These are phyloP conservation scores for Inonotus obliquus DNA, from an alignment of 1,284 basidiomycete species.

Conservation along the genomic window DNA sequence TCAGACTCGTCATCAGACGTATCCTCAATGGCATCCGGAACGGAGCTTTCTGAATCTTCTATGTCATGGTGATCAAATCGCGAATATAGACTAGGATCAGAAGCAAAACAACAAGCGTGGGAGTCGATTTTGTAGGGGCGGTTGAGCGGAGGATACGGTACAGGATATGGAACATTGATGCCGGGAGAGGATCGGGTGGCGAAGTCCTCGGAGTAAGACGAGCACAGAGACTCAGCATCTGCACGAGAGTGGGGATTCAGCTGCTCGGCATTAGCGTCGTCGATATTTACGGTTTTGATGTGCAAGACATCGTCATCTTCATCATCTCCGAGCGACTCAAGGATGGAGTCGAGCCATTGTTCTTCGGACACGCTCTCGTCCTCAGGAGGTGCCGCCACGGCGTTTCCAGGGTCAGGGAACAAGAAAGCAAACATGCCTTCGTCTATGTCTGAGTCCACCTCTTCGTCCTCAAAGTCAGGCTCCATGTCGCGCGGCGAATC, in stretches of 20 bases:
- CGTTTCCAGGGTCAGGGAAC: slow-evolving; percentile 67
- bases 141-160: slow-evolving; percentile 17
- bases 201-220: slow-evolving; percentile 69
- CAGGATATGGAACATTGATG: slow-evolving; percentile 45
- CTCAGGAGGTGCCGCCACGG: slow-evolving; percentile 35
- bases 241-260: not conserved
- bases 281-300: slow-evolving; percentile 30
- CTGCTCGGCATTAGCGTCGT: slow-evolving; percentile 43
- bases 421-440: slow-evolving; percentile 61
- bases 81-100: slow-evolving; percentile 57
- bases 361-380: slow-evolving; percentile 51
- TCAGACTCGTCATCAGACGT: slow-evolving; percentile 80
- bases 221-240: slow-evolving; percentile 43
- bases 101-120: slow-evolving; percentile 8
- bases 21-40: slow-evolving; percentile 78
- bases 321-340: slow-evolving; percentile 63
- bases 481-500: slow-evolving; percentile 21
- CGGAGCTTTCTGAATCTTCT: slow-evolving; percentile 48
- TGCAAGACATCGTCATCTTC: slow-evolving; percentile 44
- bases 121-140: slow-evolving; percentile 11
- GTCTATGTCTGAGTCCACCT: slow-evolving; percentile 33
- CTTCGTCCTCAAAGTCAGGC: slow-evolving; percentile 33
- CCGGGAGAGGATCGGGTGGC: slow-evolving; percentile 61
- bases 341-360: slow-evolving; percentile 72
- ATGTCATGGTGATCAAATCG: slow-evolving; percentile 45